phyloP scores from a whole-genome alignment of 306 rosid species.

The Inga laurina region DNA sequence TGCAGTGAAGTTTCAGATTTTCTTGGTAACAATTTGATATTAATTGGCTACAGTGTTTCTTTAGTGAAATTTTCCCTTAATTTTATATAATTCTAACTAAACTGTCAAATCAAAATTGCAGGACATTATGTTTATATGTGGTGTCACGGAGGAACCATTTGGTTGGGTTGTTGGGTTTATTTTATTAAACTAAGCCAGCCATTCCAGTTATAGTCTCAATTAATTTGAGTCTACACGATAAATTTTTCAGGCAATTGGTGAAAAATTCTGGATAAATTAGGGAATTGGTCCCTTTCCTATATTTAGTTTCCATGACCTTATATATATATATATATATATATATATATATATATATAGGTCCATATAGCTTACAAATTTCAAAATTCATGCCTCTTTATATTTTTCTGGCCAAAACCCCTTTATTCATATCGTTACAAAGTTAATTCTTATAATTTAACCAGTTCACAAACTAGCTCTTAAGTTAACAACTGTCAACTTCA shows the following conservation, averaged over 20 bases:
- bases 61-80: too few relatives aligned
- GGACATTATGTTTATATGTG: not conserved
- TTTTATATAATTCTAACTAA: not conserved
- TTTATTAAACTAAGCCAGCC: not conserved
- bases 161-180: not conserved
- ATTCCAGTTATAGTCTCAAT: not conserved
- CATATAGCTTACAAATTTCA: not conserved
- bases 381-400: too few relatives aligned
- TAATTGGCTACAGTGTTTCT: too few relatives aligned
- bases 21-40: too few relatives aligned
- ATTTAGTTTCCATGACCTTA: too few relatives aligned
- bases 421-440: not conserved
- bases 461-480: not conserved
- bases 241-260: not conserved
- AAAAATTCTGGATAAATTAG: not conserved
- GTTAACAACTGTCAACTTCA: not conserved
- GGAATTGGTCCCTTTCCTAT: not conserved
- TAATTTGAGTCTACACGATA: not conserved
- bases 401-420: not conserved
- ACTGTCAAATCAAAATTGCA: not conserved
- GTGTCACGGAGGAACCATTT: not conserved
- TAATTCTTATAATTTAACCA: not conserved
- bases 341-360: too few relatives aligned
- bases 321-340: too few relatives aligned
- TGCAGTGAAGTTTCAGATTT: too few relatives aligned